Conservation (phyloP, 768 basidiomycete genomes). For the Cantharellus anzutake region DNA sequence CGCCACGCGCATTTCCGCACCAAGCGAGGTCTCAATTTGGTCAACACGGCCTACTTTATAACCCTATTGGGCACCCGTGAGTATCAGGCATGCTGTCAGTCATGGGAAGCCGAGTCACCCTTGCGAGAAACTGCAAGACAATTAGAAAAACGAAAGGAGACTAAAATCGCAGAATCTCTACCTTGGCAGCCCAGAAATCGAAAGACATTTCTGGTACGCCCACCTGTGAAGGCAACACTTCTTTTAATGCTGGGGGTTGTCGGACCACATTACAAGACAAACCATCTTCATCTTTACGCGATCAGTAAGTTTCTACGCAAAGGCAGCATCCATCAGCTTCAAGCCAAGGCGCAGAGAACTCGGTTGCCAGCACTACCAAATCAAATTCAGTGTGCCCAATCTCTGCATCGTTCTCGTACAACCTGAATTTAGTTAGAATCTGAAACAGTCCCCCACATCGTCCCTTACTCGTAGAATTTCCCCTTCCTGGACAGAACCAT, state of each 20-base stretch:
- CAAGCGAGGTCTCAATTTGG: slow-evolving; percentile 91
- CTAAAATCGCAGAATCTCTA: slow-evolving; percentile 8
- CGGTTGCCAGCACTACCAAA: slow-evolving; percentile 24
- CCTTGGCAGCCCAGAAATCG: slow-evolving; percentile 81
- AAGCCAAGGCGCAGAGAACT: neutral
- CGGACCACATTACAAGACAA: slow-evolving; percentile 7
- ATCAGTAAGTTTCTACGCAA: slow-evolving; percentile 31
- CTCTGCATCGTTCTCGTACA: slow-evolving; percentile 93
- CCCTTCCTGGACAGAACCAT: slow-evolving; percentile 36
- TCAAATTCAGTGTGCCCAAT: slow-evolving; percentile 92
- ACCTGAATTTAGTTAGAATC: slow-evolving; percentile 14
- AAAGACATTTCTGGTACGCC: slow-evolving; percentile 91
- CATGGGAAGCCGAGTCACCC: slow-evolving; percentile 7
- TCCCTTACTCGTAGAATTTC: slow-evolving; percentile 13
- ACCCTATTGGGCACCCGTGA: slow-evolving; percentile 26
- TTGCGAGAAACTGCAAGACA: neutral
- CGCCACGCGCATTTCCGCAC: slow-evolving; percentile 86
- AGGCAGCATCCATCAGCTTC: neutral
- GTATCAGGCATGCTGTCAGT: slow-evolving; percentile 15
- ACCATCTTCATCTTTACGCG: slow-evolving; percentile 99
- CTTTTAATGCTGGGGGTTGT: neutral
- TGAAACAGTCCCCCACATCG: neutral
- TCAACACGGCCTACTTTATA: slow-evolving; percentile 95
- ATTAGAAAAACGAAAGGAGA: neutral
- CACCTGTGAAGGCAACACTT: slow-evolving; percentile 29